phyloP scores from a whole-genome alignment of 768 basidiomycete genomes.

The Dacryopinax primogenitus region DNA sequence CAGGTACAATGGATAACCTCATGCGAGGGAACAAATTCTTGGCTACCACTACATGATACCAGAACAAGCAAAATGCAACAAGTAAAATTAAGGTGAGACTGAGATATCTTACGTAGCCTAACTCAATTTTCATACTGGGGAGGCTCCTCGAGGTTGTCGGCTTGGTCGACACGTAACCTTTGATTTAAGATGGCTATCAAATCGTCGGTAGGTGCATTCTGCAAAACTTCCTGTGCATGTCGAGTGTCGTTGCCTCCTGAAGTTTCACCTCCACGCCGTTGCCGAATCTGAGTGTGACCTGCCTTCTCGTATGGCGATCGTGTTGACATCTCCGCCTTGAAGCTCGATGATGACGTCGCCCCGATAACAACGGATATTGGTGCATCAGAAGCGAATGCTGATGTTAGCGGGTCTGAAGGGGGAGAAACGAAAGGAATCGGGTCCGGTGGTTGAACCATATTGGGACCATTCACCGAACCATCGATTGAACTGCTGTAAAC shows the following conservation, averaged over 20 bases:
- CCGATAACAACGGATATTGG: background rate
- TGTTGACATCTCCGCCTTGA: background rate
- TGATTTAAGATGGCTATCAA: background rate
- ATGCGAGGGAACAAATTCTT: too few species aligned
- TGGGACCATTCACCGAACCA: too few species aligned
- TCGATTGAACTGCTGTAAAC: background rate
- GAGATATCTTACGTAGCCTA: too few species aligned
- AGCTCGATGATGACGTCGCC: background rate
- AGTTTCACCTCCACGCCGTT: background rate
- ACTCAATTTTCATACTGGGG: background rate
- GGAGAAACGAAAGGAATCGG: background rate
- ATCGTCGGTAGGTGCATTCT: background rate
- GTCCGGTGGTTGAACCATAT: background rate
- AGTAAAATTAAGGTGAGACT: too few species aligned
- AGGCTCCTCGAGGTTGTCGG: background rate
- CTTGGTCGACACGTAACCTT: background rate
- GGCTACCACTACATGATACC: too few species aligned
- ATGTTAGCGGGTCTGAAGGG: background rate
- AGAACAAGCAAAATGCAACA: too few species aligned
- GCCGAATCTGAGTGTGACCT: background rate
- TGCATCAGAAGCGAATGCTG: background rate
- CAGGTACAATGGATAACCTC: too few species aligned
- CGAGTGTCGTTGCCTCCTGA: background rate
- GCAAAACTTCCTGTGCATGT: background rate
- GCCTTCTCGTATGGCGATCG: background rate